These are phyloP conservation scores for Sporodiniella umbellata DNA, from an alignment of 371 early-diverging fungal genomes.

Conservation along the genomic window DNA sequence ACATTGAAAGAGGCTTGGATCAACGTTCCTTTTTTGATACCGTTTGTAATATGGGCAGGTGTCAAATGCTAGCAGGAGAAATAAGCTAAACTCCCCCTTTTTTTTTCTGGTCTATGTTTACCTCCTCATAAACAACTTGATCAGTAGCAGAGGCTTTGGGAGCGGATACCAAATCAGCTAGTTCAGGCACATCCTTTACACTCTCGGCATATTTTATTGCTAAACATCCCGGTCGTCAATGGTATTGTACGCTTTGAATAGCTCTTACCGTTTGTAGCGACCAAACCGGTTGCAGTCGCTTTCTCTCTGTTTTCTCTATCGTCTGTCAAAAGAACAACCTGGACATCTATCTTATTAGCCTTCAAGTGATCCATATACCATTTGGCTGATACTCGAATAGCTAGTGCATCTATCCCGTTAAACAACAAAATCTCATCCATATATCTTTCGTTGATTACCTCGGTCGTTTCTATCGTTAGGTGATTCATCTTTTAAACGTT, in stretches of 20 bases:
- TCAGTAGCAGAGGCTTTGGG: conserved; percentile 47
- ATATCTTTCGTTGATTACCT: conserved; percentile 43
- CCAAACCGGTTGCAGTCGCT: conserved; percentile 63
- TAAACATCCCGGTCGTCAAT: conserved; percentile 11
- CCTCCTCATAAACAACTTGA: conserved; percentile 54
- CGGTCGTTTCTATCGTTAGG: conserved; percentile 94
- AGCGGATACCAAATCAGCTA: conserved; percentile 85
- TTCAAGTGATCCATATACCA: conserved; percentile 85
- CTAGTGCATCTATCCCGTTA: conserved; percentile 44
- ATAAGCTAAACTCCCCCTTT: too few relatives aligned
- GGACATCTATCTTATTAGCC: conserved; percentile 22
- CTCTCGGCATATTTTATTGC: conserved; percentile 52
- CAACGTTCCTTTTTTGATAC: conserved; percentile 77
- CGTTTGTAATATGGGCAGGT: conserved; percentile 73
- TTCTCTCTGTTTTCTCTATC: conserved; percentile 82
- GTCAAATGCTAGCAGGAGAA: conserved; percentile 60
- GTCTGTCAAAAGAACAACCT: conserved; percentile 80
- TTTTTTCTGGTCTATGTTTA: too few relatives aligned
- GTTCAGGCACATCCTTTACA: conserved; percentile 66
- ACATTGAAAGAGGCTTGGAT: conserved; percentile 83
- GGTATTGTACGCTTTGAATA: too few relatives aligned
- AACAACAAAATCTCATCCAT: not conserved
- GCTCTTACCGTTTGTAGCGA: conserved; percentile 62
- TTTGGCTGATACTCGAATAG: conserved; percentile 79
- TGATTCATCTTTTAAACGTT: conserved; percentile 76